Conservation (phyloP, 2,329 filamentous ascomycete species). For the Sodiomyces alkalinus region DNA sequence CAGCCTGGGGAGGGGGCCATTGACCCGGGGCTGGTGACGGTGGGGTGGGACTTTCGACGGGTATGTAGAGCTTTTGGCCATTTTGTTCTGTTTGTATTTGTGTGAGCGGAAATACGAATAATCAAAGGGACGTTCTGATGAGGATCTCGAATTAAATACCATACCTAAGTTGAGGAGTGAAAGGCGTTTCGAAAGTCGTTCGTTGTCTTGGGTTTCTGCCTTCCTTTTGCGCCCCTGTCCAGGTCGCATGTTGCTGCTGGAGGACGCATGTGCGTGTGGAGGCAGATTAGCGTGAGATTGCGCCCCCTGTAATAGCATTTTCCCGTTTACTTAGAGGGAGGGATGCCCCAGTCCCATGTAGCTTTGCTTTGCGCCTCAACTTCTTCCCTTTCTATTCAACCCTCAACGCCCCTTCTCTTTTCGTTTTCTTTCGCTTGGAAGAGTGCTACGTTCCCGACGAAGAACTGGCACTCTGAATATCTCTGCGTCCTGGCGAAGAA, state of each 20-base stretch:
- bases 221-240: slow-evolving; percentile 37
- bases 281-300: slow-evolving; percentile 13
- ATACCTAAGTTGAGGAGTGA: slow-evolving; percentile 70
- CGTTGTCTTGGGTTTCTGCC: slow-evolving; percentile 42
- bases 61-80: slow-evolving; percentile 50
- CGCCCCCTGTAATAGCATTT: slow-evolving; percentile 20
- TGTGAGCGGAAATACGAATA: not conserved
- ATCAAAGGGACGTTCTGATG: slow-evolving; percentile 4
- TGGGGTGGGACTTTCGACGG: slow-evolving; percentile 34
- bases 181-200: slow-evolving; percentile 73
- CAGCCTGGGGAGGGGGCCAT: slow-evolving; percentile 5
- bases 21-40: too few species aligned
- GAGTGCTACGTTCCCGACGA: too few species aligned
- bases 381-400: too few species aligned
- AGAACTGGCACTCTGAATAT: too few species aligned
- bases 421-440: too few species aligned
- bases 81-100: slow-evolving; percentile 35
- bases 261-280: slow-evolving; percentile 5
- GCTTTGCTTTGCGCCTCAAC: too few species aligned
- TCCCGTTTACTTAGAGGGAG: too few species aligned
- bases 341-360: too few species aligned
- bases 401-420: too few species aligned
- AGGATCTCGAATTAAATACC: slow-evolving; percentile 10
- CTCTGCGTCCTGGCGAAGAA: too few species aligned
- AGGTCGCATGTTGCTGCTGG: slow-evolving; percentile 4